Evolutionary conservation across 2,329 filamentous ascomycete species (phyloP), one percentile per base, ranked within the genome.

Genomic region (Aphanocladium album): DNA sequence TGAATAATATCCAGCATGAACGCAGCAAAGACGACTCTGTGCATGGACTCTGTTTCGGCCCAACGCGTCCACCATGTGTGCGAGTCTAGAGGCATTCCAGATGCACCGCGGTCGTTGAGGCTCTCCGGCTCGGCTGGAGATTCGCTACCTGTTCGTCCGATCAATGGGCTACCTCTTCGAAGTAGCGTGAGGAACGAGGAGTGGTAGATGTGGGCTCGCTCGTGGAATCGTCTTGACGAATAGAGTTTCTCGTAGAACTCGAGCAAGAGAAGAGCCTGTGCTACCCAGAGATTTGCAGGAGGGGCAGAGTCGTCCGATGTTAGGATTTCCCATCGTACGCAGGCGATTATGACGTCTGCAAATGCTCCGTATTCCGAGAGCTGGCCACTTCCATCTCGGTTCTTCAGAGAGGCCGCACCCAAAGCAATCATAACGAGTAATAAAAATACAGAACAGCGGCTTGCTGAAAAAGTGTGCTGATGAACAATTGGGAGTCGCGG

Each of bases 241-340:
- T 90, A 95, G 83, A 96, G 89, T 79, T 96, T 97, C 76, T 97
- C 92, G 68, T 93, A 96, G 5, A 93, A 84, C 71, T 97, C 93
- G 2, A 97, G 78, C 3, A 96, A 79, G 1, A 97, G 75, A 49
- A 96, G 76, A 0, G 91, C 87, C 70, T 96, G 92, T 64, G 95
- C 93, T 1, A 95, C 87, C 90, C 91, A 96, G 2, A 97, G 76
- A 66, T 90, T 90, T 0, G 91, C 91, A 0, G 92, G 91, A 0
- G 93, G 91, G 19, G 87, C 81, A 65, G 93, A 93, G 68, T 96
- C 90, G 11, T 87, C 85, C 62, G 91, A 86, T 67, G 89, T 90
- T 65, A 96, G 86, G 17, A 96, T 89, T 69, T 95, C 89, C 83
- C 90, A 95, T 54, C 93, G 83, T 12, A 92, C 83, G 25, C 87